These are phyloP conservation scores for Rhododendron griersonianum DNA, from an alignment of 148 eudicot species.

Conservation along the genomic window DNA sequence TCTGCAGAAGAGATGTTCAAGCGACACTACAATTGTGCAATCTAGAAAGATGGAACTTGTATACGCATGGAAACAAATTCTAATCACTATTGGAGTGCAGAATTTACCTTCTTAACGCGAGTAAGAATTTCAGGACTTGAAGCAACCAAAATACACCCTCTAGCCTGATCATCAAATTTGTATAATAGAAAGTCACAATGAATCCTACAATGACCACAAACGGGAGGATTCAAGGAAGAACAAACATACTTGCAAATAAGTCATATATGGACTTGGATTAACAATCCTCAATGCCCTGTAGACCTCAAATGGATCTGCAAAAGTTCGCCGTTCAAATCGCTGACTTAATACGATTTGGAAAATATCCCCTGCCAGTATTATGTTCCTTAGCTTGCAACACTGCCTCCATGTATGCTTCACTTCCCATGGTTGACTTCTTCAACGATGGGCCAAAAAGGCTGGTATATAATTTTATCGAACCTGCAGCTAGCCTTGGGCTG, in stretches of 20 bases:
- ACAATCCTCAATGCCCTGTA: constrained; percentile 96
- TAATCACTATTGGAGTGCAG: neutral
- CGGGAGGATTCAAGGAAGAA: constrained; percentile 6
- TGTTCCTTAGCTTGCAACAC: constrained; percentile 95
- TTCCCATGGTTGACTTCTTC: constrained; percentile 72
- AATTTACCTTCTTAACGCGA: constrained; percentile 74
- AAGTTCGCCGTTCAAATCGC: constrained; percentile 92
- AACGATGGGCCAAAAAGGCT: constrained; percentile 66
- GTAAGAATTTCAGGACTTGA: constrained; percentile 99
- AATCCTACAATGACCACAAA: neutral
- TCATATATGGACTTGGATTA: constrained; percentile 99
- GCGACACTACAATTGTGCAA: neutral
- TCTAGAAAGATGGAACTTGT: neutral
- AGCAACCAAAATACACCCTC: constrained; percentile 96
- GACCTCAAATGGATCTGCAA: constrained; percentile 99
- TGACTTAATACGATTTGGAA: constrained; percentile 97
- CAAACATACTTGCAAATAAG: constrained; percentile 68
- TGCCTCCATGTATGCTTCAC: constrained; percentile 72
- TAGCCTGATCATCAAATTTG: constrained; percentile 52
- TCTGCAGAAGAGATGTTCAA: neutral
- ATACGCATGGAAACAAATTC: neutral
- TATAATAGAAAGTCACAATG: neutral
- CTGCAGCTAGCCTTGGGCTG: constrained; percentile 85
- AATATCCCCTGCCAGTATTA: constrained; percentile 93
- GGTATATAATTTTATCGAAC: constrained; percentile 73